Percentiles rank a stretch among this genome's conserved stretches.
Evolutionary conservation across 2,329 filamentous ascomycete genomes (phyloP).

Genomic region (Cryphonectria naterciae): DNA sequence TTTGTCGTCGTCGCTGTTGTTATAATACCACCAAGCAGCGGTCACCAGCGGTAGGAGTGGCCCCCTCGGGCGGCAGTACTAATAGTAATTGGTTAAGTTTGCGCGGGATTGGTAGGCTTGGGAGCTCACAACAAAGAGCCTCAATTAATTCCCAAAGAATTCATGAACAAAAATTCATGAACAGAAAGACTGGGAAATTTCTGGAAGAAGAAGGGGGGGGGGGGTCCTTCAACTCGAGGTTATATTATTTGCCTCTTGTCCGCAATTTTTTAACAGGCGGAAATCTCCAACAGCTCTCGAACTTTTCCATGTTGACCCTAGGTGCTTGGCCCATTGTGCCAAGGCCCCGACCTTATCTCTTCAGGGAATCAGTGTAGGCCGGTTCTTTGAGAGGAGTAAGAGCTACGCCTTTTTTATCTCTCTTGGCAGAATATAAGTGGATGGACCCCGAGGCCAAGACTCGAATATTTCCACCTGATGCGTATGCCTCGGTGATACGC

Average conservation of each 20-base stretch:
- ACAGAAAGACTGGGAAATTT: neutral
- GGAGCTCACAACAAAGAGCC: neutral
- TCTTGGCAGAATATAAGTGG: neutral
- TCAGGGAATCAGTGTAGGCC: neutral
- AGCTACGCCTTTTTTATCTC: neutral
- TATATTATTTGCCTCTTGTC: neutral
- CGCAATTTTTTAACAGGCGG: neutral
- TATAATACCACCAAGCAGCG: neutral
- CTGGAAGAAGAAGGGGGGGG: neutral
- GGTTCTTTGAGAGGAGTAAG: neutral
- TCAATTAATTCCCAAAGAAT: neutral
- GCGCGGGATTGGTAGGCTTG: neutral
- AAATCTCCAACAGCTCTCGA: neutral
- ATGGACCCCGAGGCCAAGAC: neutral
- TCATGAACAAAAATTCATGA: neutral
- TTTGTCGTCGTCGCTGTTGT: neutral
- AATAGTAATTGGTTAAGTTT: neutral
- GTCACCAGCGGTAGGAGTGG: neutral
- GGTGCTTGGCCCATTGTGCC: neutral
- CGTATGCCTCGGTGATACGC: neutral
- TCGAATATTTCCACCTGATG: neutral
- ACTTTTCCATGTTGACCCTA: neutral
- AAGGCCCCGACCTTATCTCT: slow-evolving; percentile 4
- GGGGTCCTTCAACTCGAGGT: neutral
- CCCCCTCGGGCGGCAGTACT: neutral